phyloP scores from a whole-genome alignment of 768 basidiomycete species.

The Multifurca ochricompacta region DNA sequence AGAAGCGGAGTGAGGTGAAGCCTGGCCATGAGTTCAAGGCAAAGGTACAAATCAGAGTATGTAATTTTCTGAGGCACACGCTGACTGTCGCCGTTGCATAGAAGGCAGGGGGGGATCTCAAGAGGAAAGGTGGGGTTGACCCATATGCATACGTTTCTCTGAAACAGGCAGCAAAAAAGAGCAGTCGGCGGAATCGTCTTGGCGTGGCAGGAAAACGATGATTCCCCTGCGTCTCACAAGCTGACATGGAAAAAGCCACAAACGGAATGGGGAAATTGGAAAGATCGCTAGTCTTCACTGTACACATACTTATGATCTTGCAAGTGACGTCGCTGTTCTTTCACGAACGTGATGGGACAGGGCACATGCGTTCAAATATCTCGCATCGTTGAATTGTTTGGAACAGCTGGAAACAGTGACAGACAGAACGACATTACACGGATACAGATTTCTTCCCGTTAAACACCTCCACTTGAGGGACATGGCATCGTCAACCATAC shows the following conservation, averaged over 20 bases:
- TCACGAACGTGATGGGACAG: neutral
- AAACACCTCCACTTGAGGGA: neutral
- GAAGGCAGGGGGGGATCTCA: slow-evolving; percentile 94
- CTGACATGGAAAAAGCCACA: neutral
- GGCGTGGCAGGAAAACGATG: slow-evolving; percentile 60
- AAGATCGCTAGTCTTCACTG: neutral
- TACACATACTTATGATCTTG: neutral
- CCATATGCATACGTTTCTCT: slow-evolving; percentile 91
- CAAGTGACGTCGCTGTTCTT: neutral
- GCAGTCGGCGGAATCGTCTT: slow-evolving; percentile 37
- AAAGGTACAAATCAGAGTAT: slow-evolving; percentile 52
- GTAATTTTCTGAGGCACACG: neutral
- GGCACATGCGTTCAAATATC: neutral
- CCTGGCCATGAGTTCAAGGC: slow-evolving; percentile 91
- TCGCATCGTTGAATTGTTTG: neutral
- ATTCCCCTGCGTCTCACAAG: slow-evolving; percentile 8
- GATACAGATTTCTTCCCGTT: neutral
- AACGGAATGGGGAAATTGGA: neutral
- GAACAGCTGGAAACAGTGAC: neutral
- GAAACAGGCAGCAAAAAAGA: slow-evolving; percentile 70
- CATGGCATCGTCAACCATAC: slow-evolving; percentile 38
- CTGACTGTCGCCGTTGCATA: slow-evolving; percentile 29
- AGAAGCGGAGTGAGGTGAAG: slow-evolving; percentile 47
- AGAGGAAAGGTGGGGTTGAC: slow-evolving; percentile 76
- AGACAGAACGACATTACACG: neutral